phyloP scores from a whole-genome alignment of 2,329 filamentous ascomycete genomes.

The Ophiostoma angusticollis region DNA sequence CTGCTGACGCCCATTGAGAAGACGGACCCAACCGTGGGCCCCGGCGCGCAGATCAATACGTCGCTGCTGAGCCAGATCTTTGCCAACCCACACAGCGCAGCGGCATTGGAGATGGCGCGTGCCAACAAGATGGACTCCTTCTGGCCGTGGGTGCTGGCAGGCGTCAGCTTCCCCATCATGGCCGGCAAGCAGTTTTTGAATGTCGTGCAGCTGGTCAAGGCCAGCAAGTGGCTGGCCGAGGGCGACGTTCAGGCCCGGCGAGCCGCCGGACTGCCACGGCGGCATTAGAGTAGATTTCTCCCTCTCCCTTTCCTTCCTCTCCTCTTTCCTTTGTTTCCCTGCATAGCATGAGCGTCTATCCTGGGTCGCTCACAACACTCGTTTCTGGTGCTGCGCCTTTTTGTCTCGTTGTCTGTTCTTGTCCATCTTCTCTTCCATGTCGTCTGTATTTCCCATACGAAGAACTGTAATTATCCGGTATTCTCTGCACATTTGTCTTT shows the following conservation, averaged over 20 bases:
- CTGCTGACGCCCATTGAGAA: slow-evolving; percentile 50
- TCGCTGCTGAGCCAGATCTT: slow-evolving; percentile 64
- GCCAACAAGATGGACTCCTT: slow-evolving; percentile 66
- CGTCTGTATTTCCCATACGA: no score
- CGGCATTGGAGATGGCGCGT: slow-evolving; percentile 79
- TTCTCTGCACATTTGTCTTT: no score
- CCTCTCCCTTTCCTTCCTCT: not conserved
- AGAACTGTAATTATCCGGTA: no score
- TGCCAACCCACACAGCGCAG: slow-evolving; percentile 80
- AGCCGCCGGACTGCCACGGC: slow-evolving; percentile 38
- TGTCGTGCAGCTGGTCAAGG: slow-evolving; percentile 84
- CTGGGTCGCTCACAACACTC: no score
- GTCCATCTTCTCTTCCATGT: not conserved
- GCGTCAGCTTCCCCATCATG: slow-evolving; percentile 78
- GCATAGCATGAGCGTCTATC: not conserved
- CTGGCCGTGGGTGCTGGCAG: slow-evolving; percentile 67
- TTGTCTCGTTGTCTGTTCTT: not conserved
- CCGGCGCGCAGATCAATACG: slow-evolving; percentile 57
- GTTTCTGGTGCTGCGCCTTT: not conserved
- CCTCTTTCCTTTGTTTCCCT: not conserved
- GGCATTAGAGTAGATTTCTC: not conserved
- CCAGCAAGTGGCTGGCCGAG: slow-evolving; percentile 82
- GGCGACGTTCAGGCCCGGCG: slow-evolving; percentile 62
- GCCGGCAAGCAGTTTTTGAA: slow-evolving; percentile 87
- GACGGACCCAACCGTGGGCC: slow-evolving; percentile 42